These are phyloP conservation scores for Botrytis tulipae DNA, from an alignment of 2,329 filamentous ascomycete genomes.

Conservation along the genomic window DNA sequence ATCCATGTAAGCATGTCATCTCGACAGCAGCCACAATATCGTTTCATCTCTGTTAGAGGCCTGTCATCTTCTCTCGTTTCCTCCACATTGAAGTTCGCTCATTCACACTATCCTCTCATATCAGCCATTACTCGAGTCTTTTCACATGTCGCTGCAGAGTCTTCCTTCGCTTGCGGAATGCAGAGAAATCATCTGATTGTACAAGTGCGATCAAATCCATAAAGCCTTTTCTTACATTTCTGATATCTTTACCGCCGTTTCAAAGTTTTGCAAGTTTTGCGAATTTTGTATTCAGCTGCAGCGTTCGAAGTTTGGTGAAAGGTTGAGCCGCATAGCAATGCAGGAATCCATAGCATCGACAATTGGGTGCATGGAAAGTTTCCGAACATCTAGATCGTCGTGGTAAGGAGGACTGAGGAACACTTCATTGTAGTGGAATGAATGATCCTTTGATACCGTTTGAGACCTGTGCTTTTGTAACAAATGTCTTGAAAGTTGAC, in stretches of 20 bases:
- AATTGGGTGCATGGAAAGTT: neutral
- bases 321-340: conserved; percentile 11
- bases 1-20: conserved; percentile 10
- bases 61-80: neutral
- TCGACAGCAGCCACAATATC: neutral
- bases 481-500: neutral
- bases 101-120: neutral
- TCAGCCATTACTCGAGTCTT: neutral
- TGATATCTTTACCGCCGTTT: conserved; percentile 16
- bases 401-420: neutral
- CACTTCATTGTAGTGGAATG: neutral
- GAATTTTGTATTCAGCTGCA: neutral
- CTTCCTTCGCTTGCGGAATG: neutral
- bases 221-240: neutral
- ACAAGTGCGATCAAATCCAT: neutral
- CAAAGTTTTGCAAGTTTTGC: neutral
- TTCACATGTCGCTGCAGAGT: conserved; percentile 1
- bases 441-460: neutral
- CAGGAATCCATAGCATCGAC: neutral
- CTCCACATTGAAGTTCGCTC: neutral
- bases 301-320: neutral
- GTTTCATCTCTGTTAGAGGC: neutral
- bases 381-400: neutral
- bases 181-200: neutral
- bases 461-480: neutral